Base-by-base conservation (phyloP, 1,139 yeast genomes). In the Candida sp. region DNA sequence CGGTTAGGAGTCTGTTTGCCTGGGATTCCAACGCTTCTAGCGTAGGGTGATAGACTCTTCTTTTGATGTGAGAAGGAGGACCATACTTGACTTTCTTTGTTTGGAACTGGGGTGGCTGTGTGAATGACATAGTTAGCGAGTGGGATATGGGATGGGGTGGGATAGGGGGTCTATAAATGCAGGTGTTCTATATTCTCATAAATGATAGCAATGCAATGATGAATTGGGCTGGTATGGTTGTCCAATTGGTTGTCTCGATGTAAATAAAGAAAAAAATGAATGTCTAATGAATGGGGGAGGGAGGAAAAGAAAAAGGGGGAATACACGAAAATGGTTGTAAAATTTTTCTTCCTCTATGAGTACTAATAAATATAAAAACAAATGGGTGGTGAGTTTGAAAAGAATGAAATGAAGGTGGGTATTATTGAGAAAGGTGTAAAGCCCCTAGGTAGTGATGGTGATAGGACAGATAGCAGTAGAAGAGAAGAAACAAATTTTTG, bases 11-110 rank as follows among this genome's bases (percentile, higher is more conserved):
- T 48, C 66, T 69, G 61, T 81, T 81, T 42, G 78, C 74, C 54
- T 68, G 75, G 9, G 75, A 66, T 61, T 83, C 86, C 44, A 79
- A 67, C 23, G 71, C 67, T 57, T 81, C 86, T 46, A 82, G 69
- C 63, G 67, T 68, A 27, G 72, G 58, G 34, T 73, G 68, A 60
- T 80, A 80, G 3, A 72, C 70, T 54, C 75, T 70, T 22, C 75
- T 66, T 44, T 66, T 67, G 28, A 65, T 58, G 58, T 67, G 70
- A 52, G 66, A 63, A 48, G 84, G 84, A 12, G 84, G 84, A 3
- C 85, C 85, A 56, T 72, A 73, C 56, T 64, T 58, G 4, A 44
- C 47, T 48, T 35, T 47, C 22, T 23, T 11, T 34, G 48, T 30
- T 33, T 43, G 47, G 26, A 42, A 43, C 26, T 44, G 48, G 6